Conservation (phyloP, 208 protist genomes). For the Leishmania braziliensis region DNA sequence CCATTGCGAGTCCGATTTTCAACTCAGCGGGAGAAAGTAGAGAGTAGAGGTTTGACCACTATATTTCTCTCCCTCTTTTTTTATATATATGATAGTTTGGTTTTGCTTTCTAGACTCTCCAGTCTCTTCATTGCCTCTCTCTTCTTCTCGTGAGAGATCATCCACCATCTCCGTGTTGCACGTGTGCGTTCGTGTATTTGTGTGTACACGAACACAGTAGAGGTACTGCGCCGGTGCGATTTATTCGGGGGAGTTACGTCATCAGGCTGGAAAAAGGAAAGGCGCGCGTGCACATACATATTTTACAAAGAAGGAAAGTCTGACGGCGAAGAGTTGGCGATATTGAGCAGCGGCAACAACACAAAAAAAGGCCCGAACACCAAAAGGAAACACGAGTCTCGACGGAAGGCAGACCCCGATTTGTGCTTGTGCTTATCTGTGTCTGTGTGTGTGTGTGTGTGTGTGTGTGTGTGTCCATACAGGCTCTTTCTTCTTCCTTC, state of each 20-base stretch:
- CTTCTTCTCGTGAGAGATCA: not conserved
- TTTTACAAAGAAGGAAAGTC: not conserved
- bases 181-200: not conserved
- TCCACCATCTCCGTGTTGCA: not conserved
- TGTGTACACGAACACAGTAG: not conserved
- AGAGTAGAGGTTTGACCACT: not conserved
- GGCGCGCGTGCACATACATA: not conserved
- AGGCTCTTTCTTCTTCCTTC: not conserved
- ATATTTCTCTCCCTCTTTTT: not conserved
- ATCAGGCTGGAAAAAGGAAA: not conserved
- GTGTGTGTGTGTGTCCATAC: not conserved
- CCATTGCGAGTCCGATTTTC: not conserved
- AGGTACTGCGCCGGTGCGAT: not conserved
- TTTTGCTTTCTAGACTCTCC: not conserved
- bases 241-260: not conserved
- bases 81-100: not conserved
- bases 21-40: not conserved
- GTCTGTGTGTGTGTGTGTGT: constrained; percentile 7
- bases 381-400: not conserved
- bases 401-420: not conserved
- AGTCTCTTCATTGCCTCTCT: not conserved
- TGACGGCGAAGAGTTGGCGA: not conserved
- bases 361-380: not conserved
- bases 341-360: not conserved
- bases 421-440: not conserved